These are phyloP conservation scores for Trametes maxima DNA, from an alignment of 768 basidiomycete genomes.

Conservation along the genomic window DNA sequence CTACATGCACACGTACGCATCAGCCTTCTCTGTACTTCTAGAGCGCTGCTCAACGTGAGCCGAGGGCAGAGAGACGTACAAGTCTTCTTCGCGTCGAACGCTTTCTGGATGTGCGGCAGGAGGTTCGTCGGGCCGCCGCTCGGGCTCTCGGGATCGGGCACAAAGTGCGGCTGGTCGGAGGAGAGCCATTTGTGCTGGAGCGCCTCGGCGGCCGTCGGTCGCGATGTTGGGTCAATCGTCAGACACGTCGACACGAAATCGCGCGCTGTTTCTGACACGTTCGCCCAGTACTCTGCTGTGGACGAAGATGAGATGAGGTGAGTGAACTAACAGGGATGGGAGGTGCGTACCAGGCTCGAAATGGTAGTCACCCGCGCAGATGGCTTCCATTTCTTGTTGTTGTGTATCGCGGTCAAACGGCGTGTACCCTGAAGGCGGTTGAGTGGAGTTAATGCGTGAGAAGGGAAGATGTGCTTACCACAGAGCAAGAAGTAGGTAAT, in stretches of 20 bases:
- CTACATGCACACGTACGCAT: constrained; percentile 40
- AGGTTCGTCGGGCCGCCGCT: constrained; percentile 72
- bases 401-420: constrained; percentile 94
- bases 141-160: constrained; percentile 57
- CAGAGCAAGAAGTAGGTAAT: constrained; percentile 96
- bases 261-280: constrained; percentile 81
- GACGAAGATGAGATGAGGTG: not conserved
- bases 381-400: constrained; percentile 92
- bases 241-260: constrained; percentile 83
- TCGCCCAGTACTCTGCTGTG: constrained; percentile 79
- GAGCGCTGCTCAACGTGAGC: not conserved
- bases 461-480: constrained; percentile 34
- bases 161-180: constrained; percentile 67
- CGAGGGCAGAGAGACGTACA: constrained; percentile 53
- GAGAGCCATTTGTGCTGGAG: constrained; percentile 85
- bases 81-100: constrained; percentile 84
- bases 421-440: constrained; percentile 69
- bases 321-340: not conserved
- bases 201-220: constrained; percentile 79
- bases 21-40: not conserved
- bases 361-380: constrained; percentile 89
- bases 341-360: constrained; percentile 64
- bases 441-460: not conserved
- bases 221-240: constrained; percentile 75
- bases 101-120: constrained; percentile 86